A percentile compares a stretch with the other conserved stretches of the same genome.
phyloP scores from a whole-genome alignment of 495 filamentous ascomycete genomes.

The Neurospora discreta region DNA sequence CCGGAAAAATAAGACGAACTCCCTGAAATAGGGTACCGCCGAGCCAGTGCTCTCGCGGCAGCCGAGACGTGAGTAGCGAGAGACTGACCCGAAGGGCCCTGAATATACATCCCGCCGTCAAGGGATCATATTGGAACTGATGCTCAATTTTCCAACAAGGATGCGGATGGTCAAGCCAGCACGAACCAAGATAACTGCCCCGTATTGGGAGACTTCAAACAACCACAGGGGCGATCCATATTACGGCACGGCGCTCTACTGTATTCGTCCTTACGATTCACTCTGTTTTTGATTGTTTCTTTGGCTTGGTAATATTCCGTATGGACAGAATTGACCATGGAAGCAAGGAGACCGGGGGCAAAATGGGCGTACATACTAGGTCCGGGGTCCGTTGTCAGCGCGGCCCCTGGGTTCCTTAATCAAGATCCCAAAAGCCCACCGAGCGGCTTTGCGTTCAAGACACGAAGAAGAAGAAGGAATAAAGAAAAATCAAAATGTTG shows the following conservation, averaged over 20 bases:
- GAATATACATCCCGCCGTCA: neutral
- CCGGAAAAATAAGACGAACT: neutral
- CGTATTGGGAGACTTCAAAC: neutral
- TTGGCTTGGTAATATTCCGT: neutral
- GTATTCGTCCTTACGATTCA: neutral
- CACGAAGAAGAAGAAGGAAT: constrained; percentile 1
- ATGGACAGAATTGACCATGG: neutral
- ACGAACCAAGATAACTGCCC: neutral
- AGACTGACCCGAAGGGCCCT: neutral
- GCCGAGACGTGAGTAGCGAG: neutral
- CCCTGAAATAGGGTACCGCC: neutral
- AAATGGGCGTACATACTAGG: constrained; percentile 7
- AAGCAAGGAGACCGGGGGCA: neutral
- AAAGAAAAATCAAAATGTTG: neutral
- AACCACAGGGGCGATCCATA: neutral
- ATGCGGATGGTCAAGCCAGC: neutral
- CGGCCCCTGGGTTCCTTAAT: neutral
- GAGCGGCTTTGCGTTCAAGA: constrained; percentile 4
- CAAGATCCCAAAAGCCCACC: constrained; percentile 2
- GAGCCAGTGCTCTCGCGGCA: neutral
- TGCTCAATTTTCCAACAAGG: neutral
- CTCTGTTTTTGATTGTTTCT: neutral
- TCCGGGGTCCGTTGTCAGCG: constrained; percentile 10
- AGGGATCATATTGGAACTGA: neutral
- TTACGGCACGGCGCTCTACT: neutral